Conservation (phyloP, 2,329 filamentous ascomycete species). For the Sarocladiaceae sp. region DNA sequence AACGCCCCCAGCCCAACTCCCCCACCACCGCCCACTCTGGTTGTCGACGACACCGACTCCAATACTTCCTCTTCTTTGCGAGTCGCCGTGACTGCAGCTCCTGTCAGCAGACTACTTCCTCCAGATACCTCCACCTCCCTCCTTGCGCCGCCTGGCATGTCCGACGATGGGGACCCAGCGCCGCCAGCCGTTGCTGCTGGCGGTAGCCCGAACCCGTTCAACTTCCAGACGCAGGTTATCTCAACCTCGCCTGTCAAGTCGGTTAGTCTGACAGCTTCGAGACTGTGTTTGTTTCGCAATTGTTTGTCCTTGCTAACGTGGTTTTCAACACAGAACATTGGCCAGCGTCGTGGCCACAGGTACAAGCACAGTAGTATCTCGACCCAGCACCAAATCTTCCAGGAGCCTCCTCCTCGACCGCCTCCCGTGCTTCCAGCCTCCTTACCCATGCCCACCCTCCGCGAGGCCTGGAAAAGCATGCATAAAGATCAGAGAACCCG, state of each 20-base stretch:
- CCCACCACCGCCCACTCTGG: constrained; percentile 6
- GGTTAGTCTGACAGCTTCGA: constrained; percentile 37
- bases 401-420: constrained; percentile 78
- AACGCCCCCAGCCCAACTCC: neutral
- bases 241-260: constrained; percentile 72
- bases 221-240: constrained; percentile 81
- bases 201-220: constrained; percentile 66
- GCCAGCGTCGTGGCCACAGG: constrained; percentile 87
- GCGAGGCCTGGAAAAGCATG: constrained; percentile 86
- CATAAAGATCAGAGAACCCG: constrained; percentile 77
- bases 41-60: constrained; percentile 5
- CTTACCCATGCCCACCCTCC: constrained; percentile 81
- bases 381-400: constrained; percentile 84
- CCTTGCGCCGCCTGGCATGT: constrained; percentile 10
- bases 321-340: constrained; percentile 58
- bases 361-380: constrained; percentile 97
- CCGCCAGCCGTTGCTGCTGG: constrained; percentile 14
- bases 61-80: neutral
- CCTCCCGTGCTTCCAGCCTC: constrained; percentile 87
- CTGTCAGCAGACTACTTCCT: neutral
- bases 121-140: neutral
- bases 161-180: constrained; percentile 22
- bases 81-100: neutral
- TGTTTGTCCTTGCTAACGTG: constrained; percentile 10
- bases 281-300: neutral